phyloP scores from a whole-genome alignment of 768 basidiomycete genomes.

The Termitomyces sp. region DNA sequence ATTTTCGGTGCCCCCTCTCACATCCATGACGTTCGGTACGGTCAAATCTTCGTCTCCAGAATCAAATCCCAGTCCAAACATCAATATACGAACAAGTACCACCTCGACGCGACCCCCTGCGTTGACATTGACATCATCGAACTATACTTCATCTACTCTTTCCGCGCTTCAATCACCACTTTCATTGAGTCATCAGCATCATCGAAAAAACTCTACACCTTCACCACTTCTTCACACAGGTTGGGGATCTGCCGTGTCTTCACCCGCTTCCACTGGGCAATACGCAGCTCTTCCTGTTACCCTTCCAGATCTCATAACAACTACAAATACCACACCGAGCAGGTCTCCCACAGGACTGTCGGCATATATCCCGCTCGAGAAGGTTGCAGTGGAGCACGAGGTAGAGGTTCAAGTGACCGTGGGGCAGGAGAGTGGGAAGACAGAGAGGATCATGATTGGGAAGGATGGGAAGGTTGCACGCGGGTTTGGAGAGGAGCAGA shows the following conservation, averaged over 20 bases:
- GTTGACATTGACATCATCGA: constrained; percentile 19
- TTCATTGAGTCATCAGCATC: background rate
- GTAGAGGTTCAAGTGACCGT: background rate
- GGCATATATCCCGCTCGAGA: constrained; percentile 6
- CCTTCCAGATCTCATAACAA: no score
- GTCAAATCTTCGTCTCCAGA: background rate
- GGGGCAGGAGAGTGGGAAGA: background rate
- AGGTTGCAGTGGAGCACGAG: background rate
- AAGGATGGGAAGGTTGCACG: background rate
- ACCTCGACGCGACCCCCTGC: constrained; percentile 26
- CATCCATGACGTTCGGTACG: background rate
- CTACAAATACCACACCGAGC: background rate
- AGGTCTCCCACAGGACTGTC: background rate
- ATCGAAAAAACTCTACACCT: constrained; percentile 10
- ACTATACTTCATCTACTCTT: background rate
- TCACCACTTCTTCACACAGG: constrained; percentile 38
- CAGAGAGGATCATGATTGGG: background rate
- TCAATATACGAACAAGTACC: background rate
- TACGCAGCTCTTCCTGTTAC: constrained; percentile 10
- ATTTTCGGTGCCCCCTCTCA: background rate
- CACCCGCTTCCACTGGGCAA: constrained; percentile 21
- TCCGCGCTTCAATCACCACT: background rate
- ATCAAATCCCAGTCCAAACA: background rate
- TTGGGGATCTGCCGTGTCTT: constrained; percentile 34
- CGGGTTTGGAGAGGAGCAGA: background rate